phyloP scores from a whole-genome alignment of 2,329 filamentous ascomycete genomes.

The Diaporthe sp. region DNA sequence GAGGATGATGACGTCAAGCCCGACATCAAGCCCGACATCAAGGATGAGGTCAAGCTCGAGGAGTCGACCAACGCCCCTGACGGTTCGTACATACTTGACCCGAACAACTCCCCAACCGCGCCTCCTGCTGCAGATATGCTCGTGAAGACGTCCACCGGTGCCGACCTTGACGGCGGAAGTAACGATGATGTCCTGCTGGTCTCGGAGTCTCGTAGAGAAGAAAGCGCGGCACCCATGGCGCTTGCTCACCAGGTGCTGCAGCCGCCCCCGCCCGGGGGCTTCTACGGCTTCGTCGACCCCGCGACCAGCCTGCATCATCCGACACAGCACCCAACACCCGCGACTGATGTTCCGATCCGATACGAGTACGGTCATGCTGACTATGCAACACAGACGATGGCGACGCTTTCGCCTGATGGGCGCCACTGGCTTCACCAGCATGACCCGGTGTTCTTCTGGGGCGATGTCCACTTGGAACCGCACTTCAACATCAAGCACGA shows the following conservation, averaged over 20 bases:
- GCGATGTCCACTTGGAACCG: conserved; percentile 21
- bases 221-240: conserved; percentile 4
- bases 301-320: conserved; percentile 8
- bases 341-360: conserved; percentile 3
- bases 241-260: conserved; percentile 32
- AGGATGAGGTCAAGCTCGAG: conserved; percentile 37
- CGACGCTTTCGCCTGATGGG: conserved; percentile 12
- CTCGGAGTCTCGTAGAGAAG: conserved; percentile 19
- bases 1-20: too few relatives aligned
- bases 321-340: conserved; percentile 12
- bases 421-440: conserved; percentile 36
- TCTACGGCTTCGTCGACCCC: conserved; percentile 34
- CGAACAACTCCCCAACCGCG: neutral
- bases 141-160: conserved; percentile 2
- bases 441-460: conserved; percentile 33
- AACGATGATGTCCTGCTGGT: conserved; percentile 30
- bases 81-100: conserved; percentile 38
- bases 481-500: neutral
- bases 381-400: conserved; percentile 33
- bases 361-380: conserved; percentile 34
- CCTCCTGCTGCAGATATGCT: neutral
- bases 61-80: conserved; percentile 38
- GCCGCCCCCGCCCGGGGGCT: conserved; percentile 24
- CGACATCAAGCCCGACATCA: conserved; percentile 33
- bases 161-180: neutral